phyloP scores from a whole-genome alignment of 768 basidiomycete genomes.

The Lactifluus hygrophoroides region DNA sequence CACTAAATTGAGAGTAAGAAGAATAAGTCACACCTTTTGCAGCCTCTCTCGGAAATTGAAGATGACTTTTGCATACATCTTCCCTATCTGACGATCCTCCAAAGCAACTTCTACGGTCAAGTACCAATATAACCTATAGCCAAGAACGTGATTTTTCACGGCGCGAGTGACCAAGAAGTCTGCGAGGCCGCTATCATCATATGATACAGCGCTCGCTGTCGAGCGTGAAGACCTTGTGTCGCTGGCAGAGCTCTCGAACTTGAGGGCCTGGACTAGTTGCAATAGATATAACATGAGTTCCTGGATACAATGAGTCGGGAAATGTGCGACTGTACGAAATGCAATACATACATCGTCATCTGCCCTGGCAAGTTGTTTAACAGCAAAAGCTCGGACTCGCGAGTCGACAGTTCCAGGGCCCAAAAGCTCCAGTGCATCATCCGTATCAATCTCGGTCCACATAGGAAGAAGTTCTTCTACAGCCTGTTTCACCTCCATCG shows the following conservation, averaged over 20 bases:
- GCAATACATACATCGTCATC: conserved; percentile 76
- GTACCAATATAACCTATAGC: conserved; percentile 95
- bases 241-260: conserved; percentile 80
- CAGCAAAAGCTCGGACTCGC: conserved; percentile 88
- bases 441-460: conserved; percentile 96
- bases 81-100: conserved; percentile 42
- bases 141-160: conserved; percentile 73
- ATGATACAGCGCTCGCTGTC: conserved; percentile 64
- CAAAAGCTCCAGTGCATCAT: conserved; percentile 90
- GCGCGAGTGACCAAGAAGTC: conserved; percentile 87
- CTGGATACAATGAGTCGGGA: conserved; percentile 34
- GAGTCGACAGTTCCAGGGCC: conserved; percentile 89
- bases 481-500: conserved; percentile 93
- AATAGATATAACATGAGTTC: conserved; percentile 87
- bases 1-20: not conserved
- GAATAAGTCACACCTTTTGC: conserved; percentile 50
- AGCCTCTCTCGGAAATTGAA: conserved; percentile 87
- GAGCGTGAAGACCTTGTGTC: conserved; percentile 72
- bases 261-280: conserved; percentile 95
- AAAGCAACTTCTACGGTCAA: conserved; percentile 92
- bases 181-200: conserved; percentile 87
- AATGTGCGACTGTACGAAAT: not conserved
- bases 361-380: conserved; percentile 79
- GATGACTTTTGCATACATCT: conserved; percentile 41
- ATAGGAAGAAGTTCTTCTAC: conserved; percentile 91